These are phyloP conservation scores for Tarenaya hassleriana DNA, from an alignment of 345 rosid genomes.

Conservation along the genomic window DNA sequence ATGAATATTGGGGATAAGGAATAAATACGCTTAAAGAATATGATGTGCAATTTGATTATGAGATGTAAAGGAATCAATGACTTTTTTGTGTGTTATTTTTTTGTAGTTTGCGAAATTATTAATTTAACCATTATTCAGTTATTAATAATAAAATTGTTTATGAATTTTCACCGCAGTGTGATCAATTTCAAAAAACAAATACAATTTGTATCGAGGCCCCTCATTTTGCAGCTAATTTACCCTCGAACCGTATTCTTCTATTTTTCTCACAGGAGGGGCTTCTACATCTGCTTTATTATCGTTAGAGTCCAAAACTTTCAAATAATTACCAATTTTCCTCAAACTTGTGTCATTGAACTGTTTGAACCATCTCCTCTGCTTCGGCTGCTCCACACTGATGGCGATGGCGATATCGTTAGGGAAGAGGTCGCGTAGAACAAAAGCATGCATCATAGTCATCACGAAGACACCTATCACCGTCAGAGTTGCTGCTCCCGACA, in stretches of 20 bases:
- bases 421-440: conserved; percentile 45
- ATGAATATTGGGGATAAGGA: background rate
- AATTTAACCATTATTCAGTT: background rate
- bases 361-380: conserved; percentile 45
- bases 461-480: conserved; percentile 43
- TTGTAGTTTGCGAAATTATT: background rate
- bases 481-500: conserved; percentile 44
- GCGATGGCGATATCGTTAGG: conserved; percentile 73
- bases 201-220: too few relatives aligned
- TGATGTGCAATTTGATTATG: background rate
- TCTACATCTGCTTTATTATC: conserved; percentile 37
- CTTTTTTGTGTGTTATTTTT: too few relatives aligned
- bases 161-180: too few relatives aligned
- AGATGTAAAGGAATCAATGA: background rate
- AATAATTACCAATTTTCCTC: conserved; percentile 43
- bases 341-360: conserved; percentile 39
- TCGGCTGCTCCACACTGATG: conserved; percentile 49
- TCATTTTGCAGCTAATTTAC: too few relatives aligned
- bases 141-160: too few relatives aligned
- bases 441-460: conserved; percentile 46
- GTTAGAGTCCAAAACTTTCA: conserved; percentile 30
- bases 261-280: conserved; percentile 20
- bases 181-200: too few relatives aligned
- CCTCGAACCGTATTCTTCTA: too few relatives aligned
- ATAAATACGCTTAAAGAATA: background rate